Conservation (phyloP, 495 filamentous ascomycete species). For the Daldinia vernicosa region DNA sequence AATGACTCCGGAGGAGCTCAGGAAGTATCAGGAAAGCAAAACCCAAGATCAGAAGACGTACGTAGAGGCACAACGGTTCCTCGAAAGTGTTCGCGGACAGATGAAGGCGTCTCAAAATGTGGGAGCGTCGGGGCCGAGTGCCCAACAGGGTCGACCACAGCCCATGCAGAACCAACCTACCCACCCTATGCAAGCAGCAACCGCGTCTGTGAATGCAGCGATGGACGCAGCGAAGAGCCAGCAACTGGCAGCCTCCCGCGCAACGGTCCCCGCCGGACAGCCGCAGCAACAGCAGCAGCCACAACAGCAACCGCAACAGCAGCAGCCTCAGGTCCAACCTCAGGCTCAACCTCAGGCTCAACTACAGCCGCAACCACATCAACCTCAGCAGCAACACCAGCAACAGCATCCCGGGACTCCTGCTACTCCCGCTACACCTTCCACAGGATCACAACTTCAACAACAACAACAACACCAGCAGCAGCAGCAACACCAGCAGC, state of each 20-base stretch:
- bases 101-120: conserved; percentile 33
- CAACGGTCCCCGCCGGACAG: conserved; percentile 36
- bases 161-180: conserved; percentile 37
- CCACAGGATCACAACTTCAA: neutral
- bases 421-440: conserved; percentile 18
- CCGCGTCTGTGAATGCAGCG: conserved; percentile 56
- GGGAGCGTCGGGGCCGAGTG: conserved; percentile 34
- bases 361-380: conserved; percentile 22
- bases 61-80: conserved; percentile 45
- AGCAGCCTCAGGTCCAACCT: conserved; percentile 18
- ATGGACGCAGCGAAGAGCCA: conserved; percentile 64
- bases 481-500: conserved; percentile 48
- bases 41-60: conserved; percentile 45
- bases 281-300: conserved; percentile 27
- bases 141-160: conserved; percentile 40
- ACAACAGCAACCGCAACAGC: conserved; percentile 31
- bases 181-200: conserved; percentile 42
- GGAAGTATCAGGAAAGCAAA: conserved; percentile 47
- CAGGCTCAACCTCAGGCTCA: conserved; percentile 2
- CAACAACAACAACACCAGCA: conserved; percentile 53
- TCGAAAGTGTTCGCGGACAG: conserved; percentile 47
- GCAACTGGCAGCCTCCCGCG: conserved; percentile 52
- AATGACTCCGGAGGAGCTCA: conserved; percentile 48
- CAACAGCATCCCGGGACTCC: conserved; percentile 43
- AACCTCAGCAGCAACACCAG: conserved; percentile 33